Evolutionary conservation across 164 flowering plant species (phyloP), one percentile per base, ranked within the genome.

Genomic region (Amborella trichopoda): DNA sequence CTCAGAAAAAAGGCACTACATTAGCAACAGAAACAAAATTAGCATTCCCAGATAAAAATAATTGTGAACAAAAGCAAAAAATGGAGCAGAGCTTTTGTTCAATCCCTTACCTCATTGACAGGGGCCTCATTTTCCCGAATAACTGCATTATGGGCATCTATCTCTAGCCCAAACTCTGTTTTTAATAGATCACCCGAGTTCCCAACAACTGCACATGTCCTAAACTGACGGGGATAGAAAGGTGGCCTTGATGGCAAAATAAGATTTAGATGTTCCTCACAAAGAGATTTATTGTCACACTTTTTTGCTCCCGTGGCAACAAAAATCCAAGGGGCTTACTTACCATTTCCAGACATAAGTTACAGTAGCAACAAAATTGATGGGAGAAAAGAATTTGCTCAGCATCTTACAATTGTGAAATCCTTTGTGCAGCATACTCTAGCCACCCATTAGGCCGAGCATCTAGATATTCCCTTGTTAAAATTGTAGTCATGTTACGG

Each of bases 71-170:
- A n/a, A n/a, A n/a, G n/a, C n/a, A n/a, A n/a, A n/a, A n/a, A n/a
- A n/a, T n/a, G n/a, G n/a, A n/a, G n/a, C n/a, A n/a, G n/a, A n/a
- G n/a, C n/a, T n/a, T n/a, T n/a, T n/a, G n/a, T n/a, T n/a, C n/a
- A n/a, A n/a, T n/a, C n/a, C n/a, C n/a, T 51, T 61, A 88, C 97
- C 80, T 73, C 60, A 69, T 71, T 81, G 30, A 88, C 97, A 59
- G 97, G 97, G 53, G 97, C 97, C 50, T 84, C 97, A 62, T 88
- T 88, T 53, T 88, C 97, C 48, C 94, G 65, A 58, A 88, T 71
- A 30, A 88, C 94, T 44, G 81, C 89, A 72, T 88, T 94, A 68
- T 88, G 94, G 52, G 81, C 63, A 55, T 84, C 97, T 60, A 88
- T 84, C 61, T 84, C 97, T 53, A 77, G 39, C n/a, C 97, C 97